Base-by-base conservation (phyloP, 768 basidiomycete species). In the Russula dissimulans region DNA sequence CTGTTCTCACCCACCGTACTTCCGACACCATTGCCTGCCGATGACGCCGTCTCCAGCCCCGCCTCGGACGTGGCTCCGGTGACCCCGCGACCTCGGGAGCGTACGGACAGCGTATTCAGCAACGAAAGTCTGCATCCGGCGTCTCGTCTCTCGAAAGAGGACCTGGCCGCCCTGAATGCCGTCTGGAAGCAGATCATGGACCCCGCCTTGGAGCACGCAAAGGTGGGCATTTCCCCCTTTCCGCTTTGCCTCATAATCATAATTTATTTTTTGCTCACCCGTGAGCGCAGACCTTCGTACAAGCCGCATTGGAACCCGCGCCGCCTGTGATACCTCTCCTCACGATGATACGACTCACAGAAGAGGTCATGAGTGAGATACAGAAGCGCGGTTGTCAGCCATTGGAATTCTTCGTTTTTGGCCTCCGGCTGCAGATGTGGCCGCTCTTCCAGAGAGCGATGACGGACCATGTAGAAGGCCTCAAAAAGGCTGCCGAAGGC, bases 141-240 rank as follows among this genome's bases (percentile, higher is more conserved):
- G 15, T 26, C 56, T 31, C 55, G 39, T 18, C 45, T 60, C 36
- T 75, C 42, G 71, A 87, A 84, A 71, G 81, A 83, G 57, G 84
- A 87, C 57, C 80, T 82, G 64, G 75, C 79, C 10, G 78, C 74
- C 11, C 72, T 87, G 34, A 82, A 84, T 66, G 75, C 75, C 2
- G 76, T 91, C 11, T 99, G 95, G 94, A 95, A 93, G 71, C 88
- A 91, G 68, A 82, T 97, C 43, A 83, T 97, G 73, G 95, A 95
- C 64, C 92, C 97, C 1, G 88, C 89, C 5, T 73, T 95, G 60
- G 88, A 91, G 56, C 97, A 95, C 69, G 83, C 82, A 64, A 83
- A 89, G 74, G 92, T 83, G 69, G 41, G 76, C 71, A 15, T 39
- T 26, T 31, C 56, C 34, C n/a, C 46, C 36, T 39, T 36, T 29